Evolutionary conservation across 768 basidiomycete genomes (phyloP).

Genomic region (Trametopsis cervina): DNA sequence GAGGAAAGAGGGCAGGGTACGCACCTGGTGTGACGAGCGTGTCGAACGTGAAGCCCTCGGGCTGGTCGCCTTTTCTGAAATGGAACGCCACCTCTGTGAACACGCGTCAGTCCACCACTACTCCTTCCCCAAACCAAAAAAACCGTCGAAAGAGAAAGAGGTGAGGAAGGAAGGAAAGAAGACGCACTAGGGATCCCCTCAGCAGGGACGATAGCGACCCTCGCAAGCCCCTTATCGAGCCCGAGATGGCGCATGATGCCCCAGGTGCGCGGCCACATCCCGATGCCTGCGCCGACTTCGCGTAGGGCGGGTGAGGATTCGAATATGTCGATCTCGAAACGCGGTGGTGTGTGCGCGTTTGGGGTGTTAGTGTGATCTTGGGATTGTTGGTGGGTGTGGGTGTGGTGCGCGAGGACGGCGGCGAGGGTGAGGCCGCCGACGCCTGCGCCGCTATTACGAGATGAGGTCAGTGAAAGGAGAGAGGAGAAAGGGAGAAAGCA

Average conservation of each 20-base stretch:
- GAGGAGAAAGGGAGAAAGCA: background rate
- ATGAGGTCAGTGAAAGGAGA: background rate
- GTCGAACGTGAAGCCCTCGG: slow-evolving; percentile 45
- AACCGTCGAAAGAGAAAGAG: background rate
- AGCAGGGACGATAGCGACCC: slow-evolving; percentile 19
- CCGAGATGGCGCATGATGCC: slow-evolving; percentile 20
- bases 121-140: background rate
- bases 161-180: background rate
- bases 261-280: slow-evolving; percentile 31
- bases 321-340: slow-evolving; percentile 27
- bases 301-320: slow-evolving; percentile 24
- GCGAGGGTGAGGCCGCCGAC: slow-evolving; percentile 5
- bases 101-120: background rate
- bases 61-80: slow-evolving; percentile 57
- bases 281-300: slow-evolving; percentile 27
- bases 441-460: background rate
- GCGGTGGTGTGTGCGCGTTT: background rate
- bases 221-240: slow-evolving; percentile 21
- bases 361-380: background rate
- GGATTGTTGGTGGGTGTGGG: background rate
- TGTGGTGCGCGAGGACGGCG: background rate
- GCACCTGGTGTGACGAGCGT: slow-evolving; percentile 51
- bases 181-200: slow-evolving; percentile 22
- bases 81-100: slow-evolving; percentile 42
- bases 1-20: slow-evolving; percentile 1